Conservation (phyloP, 2,329 filamentous ascomycete genomes). For the Alternaria viburni region DNA sequence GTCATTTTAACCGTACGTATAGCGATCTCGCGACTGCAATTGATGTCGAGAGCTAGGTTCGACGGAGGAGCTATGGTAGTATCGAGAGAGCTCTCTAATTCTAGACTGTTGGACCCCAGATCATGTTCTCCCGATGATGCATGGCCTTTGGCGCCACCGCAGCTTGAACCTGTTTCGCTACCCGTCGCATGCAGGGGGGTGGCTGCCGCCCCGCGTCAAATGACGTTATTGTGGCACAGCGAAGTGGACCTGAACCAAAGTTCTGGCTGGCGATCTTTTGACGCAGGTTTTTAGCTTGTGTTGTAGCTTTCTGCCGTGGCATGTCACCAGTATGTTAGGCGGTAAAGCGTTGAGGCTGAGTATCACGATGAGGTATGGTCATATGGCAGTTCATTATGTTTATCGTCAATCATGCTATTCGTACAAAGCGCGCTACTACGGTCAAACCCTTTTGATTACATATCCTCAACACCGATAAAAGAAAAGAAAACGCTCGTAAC, state of each 20-base stretch:
- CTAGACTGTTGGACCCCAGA: slow-evolving; percentile 8
- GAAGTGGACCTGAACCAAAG: neutral
- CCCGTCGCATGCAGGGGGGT: slow-evolving; percentile 10
- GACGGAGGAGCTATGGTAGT: neutral
- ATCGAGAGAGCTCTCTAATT: neutral
- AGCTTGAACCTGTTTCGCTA: slow-evolving; percentile 34
- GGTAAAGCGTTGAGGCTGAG: neutral
- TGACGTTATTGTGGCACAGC: slow-evolving; percentile 37
- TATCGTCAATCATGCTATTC: slow-evolving; percentile 3
- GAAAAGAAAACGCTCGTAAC: neutral
- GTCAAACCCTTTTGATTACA: neutral
- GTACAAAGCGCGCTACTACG: slow-evolving; percentile 5
- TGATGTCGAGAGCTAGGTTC: neutral
- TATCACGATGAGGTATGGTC: neutral
- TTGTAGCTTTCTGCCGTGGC: neutral
- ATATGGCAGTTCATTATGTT: neutral
- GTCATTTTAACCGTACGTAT: slow-evolving; percentile 22
- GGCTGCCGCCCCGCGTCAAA: slow-evolving; percentile 24
- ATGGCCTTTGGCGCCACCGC: slow-evolving; percentile 23
- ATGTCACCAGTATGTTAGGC: neutral
- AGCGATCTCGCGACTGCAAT: neutral
- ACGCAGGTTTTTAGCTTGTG: slow-evolving; percentile 5
- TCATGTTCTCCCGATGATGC: slow-evolving; percentile 25
- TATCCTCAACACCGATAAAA: too few relatives aligned
- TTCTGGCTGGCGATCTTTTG: slow-evolving; percentile 9